Conservation (phyloP, 139 green algal species). For the Micractinium sp. region DNA sequence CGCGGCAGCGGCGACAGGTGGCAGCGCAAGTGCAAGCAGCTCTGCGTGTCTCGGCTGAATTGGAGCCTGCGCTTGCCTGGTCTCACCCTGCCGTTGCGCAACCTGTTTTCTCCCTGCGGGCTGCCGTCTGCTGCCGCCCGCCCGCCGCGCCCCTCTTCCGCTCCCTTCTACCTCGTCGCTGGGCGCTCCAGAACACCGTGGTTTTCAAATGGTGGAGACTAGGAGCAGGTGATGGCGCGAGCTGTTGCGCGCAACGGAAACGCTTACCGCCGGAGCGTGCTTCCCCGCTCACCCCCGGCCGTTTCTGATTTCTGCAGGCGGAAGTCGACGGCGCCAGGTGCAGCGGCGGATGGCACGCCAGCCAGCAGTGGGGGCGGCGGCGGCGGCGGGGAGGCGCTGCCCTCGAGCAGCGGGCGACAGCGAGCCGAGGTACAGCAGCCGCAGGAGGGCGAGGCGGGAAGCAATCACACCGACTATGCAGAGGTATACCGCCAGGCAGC, state of each 20-base stretch:
- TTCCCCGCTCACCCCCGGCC: neutral
- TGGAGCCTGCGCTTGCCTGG: too few relatives aligned
- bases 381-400: neutral
- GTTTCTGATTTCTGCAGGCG: neutral
- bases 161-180: neutral
- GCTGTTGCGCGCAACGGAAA: neutral
- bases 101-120: too few relatives aligned
- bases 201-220: slow-evolving; percentile 18
- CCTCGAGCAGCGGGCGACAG: slow-evolving; percentile 2
- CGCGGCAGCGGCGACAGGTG: too few relatives aligned
- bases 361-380: neutral
- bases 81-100: too few relatives aligned
- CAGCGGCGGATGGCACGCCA: neutral
- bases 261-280: too few relatives aligned
- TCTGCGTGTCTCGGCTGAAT: too few relatives aligned
- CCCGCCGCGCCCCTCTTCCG: neutral
- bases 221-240: neutral
- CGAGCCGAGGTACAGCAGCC: neutral
- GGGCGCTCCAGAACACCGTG: neutral
- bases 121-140: too few relatives aligned
- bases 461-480: neutral
- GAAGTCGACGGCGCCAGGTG: neutral
- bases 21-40: too few relatives aligned
- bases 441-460: neutral
- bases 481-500: slow-evolving; percentile 15